Evolutionary conservation across 2,329 filamentous ascomycete species (phyloP).

Genomic region (Cercospora sojina): DNA sequence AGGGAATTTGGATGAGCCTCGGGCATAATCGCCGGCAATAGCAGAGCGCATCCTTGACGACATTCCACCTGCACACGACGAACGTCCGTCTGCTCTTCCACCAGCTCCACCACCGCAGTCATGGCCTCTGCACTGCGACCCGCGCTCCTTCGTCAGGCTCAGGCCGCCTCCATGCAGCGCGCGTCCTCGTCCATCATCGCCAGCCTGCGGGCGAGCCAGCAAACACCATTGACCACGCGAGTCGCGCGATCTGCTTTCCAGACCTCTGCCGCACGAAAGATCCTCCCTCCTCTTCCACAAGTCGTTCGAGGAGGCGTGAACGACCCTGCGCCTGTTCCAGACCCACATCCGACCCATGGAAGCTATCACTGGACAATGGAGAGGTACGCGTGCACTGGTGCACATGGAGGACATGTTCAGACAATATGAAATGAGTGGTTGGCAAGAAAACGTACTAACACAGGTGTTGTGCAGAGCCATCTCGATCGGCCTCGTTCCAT

Average conservation of each 20-base stretch:
- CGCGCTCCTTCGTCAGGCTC: conserved; percentile 50
- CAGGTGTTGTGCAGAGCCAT: conserved; percentile 57
- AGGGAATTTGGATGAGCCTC: conserved; percentile 6
- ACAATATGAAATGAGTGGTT: neutral
- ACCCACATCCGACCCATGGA: conserved; percentile 74
- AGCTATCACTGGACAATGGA: conserved; percentile 99
- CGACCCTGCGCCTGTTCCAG: conserved; percentile 74
- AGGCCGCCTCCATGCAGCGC: conserved; percentile 43
- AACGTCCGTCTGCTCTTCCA: neutral
- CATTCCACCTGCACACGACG: neutral
- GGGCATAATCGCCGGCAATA: conserved; percentile 11
- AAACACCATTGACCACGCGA: conserved; percentile 43
- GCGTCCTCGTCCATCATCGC: conserved; percentile 37
- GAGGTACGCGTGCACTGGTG: conserved; percentile 66
- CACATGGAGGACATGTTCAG: neutral
- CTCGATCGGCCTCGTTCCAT: conserved; percentile 76
- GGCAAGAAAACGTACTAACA: conserved; percentile 12
- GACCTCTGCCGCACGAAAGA: conserved; percentile 70
- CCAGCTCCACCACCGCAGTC: conserved; percentile 31
- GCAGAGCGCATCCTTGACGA: conserved; percentile 14
- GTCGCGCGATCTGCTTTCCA: conserved; percentile 74
- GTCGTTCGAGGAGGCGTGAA: conserved; percentile 62
- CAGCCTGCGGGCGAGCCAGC: conserved; percentile 37
- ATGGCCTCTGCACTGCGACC: conserved; percentile 57
- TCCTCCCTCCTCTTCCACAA: conserved; percentile 78